Evolutionary conservation across 441 rosid genomes (phyloP).

Genomic region (Erodium moschatum): DNA sequence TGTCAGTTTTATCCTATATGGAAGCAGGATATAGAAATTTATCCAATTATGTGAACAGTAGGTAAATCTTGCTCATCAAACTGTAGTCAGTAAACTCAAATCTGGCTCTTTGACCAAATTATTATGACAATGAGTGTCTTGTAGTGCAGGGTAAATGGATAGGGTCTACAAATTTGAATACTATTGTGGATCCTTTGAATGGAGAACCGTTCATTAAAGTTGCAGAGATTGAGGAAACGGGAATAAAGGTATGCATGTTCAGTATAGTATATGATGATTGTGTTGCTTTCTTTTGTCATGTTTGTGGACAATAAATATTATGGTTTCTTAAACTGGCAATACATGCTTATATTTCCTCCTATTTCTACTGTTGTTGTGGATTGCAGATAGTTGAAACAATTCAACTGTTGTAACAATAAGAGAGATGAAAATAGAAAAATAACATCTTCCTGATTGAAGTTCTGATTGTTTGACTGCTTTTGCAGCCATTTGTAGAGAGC

Average conservation of each 20-base stretch:
- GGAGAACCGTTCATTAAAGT: conserved; percentile 84
- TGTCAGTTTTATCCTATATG: not conserved
- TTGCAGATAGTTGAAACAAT: not conserved
- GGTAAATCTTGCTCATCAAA: not conserved
- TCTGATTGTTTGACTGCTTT: conserved; percentile 21
- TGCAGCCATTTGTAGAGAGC: conserved; percentile 92
- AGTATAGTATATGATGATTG: not conserved
- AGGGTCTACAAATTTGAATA: conserved; percentile 52
- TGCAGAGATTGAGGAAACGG: conserved; percentile 70
- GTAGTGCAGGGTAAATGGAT: conserved; percentile 89
- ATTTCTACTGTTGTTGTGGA: not conserved
- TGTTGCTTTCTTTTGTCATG: conserved; percentile 1
- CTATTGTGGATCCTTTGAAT: conserved; percentile 78
- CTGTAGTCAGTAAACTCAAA: not conserved
- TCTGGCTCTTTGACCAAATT: not conserved
- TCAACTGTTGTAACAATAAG: not conserved
- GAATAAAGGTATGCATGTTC: conserved; percentile 46
- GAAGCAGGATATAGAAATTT: not conserved
- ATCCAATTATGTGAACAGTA: not conserved
- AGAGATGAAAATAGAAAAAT: not conserved
- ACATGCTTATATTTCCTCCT: not conserved
- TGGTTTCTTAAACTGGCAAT: not conserved
- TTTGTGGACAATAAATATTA: not conserved
- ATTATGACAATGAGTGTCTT: conserved; percentile 18
- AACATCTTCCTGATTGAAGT: not conserved